Evolutionary conservation across 257 asterid species (phyloP), one percentile per base, ranked within the genome.

Genomic region (Solanum ossicruentum): DNA sequence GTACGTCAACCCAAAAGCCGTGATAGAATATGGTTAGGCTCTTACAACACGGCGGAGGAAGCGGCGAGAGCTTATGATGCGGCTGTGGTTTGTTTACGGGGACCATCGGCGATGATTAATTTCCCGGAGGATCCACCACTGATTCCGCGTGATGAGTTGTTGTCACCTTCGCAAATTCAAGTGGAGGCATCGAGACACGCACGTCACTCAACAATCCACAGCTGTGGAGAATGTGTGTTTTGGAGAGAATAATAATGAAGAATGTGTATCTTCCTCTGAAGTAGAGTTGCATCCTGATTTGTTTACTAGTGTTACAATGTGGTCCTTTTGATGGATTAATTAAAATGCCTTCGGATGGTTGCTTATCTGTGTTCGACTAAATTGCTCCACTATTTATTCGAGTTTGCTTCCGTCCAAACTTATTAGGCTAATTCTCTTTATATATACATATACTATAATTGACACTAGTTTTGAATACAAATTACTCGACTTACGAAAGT

Each of bases 41-140:
- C 98, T 8, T 94, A 94, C 84, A 90, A 91, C 49, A 93, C 95
- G n/a, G 90, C 94, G 32, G 95, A 92, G 88, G 93, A 93, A 86
- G 98, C 97, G 7, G 97, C 93, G 10, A 51, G 95, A 72, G 98
- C 98, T 3, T 93, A 92, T 43, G 98, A 94, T 84, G 97, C 93
- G 78, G 98, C 96, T 47, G 93, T 87, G 1, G 87, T 88, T 85
- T 94, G 96, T 80, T 63, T 94, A 32, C 97, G 97, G 7, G 98
- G 98, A 52, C 81, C 85, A 2, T 45, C 95, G 12, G 92, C 96
- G 15, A 87, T 84, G 82, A 90, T 94, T 0, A 94, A 94, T 83
- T 94, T 94, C 12, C 97, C 97, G 0, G 85, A 87, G 4, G 90
- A 91, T 23, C 93, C 91, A 16, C 97, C 97, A 10, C 84, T 86